Evolutionary conservation across 2,329 filamentous ascomycete species (phyloP).

Genomic region (Calonectria leucothoes): DNA sequence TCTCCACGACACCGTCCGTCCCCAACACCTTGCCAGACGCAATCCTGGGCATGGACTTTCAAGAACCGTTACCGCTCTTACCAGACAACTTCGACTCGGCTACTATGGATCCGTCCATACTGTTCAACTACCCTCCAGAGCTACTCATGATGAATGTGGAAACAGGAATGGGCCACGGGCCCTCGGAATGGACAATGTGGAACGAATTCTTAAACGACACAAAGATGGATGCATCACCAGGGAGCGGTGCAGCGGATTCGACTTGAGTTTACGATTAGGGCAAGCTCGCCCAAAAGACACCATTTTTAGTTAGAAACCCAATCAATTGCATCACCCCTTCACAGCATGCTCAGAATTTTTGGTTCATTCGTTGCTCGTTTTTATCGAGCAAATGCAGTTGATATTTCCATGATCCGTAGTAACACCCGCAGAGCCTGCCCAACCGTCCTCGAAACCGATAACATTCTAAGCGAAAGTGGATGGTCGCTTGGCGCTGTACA

Average conservation of each 20-base stretch:
- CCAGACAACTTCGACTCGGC: constrained; percentile 39
- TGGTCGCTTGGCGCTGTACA: constrained; percentile 93
- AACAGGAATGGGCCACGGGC: constrained; percentile 32
- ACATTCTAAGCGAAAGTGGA: constrained; percentile 94
- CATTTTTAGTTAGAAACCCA: constrained; percentile 37
- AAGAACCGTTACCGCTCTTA: not conserved
- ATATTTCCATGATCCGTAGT: constrained; percentile 71
- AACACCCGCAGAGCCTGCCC: constrained; percentile 71
- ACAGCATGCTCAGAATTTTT: constrained; percentile 47
- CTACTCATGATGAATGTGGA: constrained; percentile 39
- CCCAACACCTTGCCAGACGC: not conserved
- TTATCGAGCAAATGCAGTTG: constrained; percentile 68
- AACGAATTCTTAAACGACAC: constrained; percentile 58
- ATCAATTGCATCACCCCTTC: constrained; percentile 45
- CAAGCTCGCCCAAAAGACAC: constrained; percentile 16
- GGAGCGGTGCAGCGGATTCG: constrained; percentile 36
- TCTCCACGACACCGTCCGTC: constrained; percentile 3
- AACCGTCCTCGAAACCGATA: constrained; percentile 63
- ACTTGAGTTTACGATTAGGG: constrained; percentile 22
- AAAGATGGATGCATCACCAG: constrained; percentile 47
- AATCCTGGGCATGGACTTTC: not conserved
- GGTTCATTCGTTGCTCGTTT: constrained; percentile 59
- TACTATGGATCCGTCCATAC: constrained; percentile 44
- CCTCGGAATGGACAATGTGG: constrained; percentile 52
- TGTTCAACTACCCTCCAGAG: constrained; percentile 44